Evolutionary conservation across 1,284 basidiomycete genomes (phyloP), one percentile per base, ranked within the genome.

Genomic region (Stygiomarasmius scandens): DNA sequence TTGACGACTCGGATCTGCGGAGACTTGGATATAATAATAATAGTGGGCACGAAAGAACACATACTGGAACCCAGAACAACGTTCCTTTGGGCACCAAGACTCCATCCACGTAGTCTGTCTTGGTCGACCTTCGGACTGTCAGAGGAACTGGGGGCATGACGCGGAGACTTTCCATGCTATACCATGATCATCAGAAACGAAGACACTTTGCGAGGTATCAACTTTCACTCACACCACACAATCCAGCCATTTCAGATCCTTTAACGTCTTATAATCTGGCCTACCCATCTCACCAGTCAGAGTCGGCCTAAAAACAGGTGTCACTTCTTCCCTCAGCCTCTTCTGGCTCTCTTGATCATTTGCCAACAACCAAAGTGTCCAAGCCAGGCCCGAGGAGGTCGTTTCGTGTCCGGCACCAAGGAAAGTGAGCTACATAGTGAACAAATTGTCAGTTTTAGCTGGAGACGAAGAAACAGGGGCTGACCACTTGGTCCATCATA

Each of bases 391-490:
- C 34, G 76, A 77, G 2, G 79, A 79, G 1, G 78, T 81, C 12
- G 81, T 83, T 64, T 81, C 78, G 58, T 82, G 79, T n/a, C 77
- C 80, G 34, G 81, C 80, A 3, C 76, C 78, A 4, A 82, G 67
- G 68, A 83, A 82, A 4, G 79, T 81, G 32, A 82, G 64, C 77
- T 79, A 32, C 29, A 41, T 52, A 20, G 12, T 2, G 32, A 45
- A 51, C 50, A 25, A 19, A 34, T 38, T 32, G n/a, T 41, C 38
- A 41, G 38, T 41, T 29, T 3, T 14, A 20, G 6, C 52, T 6
- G 14, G 29, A 25, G 9, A 43, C 5, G 38, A 29, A 54, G 22
- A 57, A 32, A n/a, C 49, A 60, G 50, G 6, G 20, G 69, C 74
- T 16, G 44, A 78, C 78, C 43, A 81, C 77, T 70, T 81, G 80